A percentile compares a stretch with the other conserved stretches of the same genome.
Evolutionary conservation across 441 rosid genomes (phyloP).

Genomic region (Gossypium aridum): DNA sequence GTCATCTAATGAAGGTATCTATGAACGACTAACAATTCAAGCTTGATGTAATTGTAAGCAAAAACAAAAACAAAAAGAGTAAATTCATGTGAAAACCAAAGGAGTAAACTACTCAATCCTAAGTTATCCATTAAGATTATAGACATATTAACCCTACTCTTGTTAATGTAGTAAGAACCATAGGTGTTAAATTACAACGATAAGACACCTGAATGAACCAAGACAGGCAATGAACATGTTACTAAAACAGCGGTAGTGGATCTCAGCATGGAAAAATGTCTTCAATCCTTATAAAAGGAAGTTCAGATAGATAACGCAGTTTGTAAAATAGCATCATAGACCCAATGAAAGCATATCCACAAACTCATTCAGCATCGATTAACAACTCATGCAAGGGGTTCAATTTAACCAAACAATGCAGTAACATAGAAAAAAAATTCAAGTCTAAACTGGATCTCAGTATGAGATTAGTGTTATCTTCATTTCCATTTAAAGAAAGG

Average conservation of each 20-base stretch:
- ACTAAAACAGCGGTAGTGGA: not conserved
- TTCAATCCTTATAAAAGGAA: conserved; percentile 8
- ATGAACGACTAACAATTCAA: not conserved
- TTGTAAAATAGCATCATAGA: conserved; percentile 26
- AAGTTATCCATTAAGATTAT: not conserved
- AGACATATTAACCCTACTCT: not conserved
- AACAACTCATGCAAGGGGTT: not conserved
- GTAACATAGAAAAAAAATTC: not conserved
- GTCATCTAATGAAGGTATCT: not conserved
- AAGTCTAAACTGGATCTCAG: conserved; percentile 28
- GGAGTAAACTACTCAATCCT: not conserved
- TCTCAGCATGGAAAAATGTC: conserved; percentile 11
- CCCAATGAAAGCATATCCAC: conserved; percentile 16
- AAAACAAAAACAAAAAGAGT: not conserved
- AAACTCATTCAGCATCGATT: not conserved
- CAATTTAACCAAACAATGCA: not conserved
- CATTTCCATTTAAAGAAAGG: conserved; percentile 26
- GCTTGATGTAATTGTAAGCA: not conserved
- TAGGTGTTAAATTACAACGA: not conserved
- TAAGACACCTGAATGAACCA: not conserved
- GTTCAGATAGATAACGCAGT: conserved; percentile 46
- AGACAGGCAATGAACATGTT: not conserved
- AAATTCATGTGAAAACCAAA: not conserved
- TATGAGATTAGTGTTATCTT: conserved; percentile 15
- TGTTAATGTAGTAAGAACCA: not conserved